Conservation (phyloP, 768 basidiomycete species). For the Clavaria fumosa region DNA sequence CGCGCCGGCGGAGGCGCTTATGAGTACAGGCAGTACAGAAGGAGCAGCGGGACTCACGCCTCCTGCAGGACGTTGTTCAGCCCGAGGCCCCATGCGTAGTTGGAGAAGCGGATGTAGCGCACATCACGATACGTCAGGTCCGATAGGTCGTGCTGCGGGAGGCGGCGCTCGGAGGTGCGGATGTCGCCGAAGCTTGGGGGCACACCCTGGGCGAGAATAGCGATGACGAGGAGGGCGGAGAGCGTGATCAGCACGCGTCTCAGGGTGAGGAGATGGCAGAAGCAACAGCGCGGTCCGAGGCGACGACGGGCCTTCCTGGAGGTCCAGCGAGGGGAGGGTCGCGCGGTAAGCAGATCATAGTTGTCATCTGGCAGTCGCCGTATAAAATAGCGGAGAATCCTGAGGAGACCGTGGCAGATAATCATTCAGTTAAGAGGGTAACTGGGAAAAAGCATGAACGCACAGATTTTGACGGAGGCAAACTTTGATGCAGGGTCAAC, state of each 20-base stretch:
- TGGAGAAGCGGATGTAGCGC: conserved; percentile 34
- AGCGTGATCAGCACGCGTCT: conserved; percentile 17
- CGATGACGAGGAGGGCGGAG: conserved; percentile 15
- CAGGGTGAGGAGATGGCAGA: conserved; percentile 16
- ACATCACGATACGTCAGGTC: conserved; percentile 9
- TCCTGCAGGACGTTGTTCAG: conserved; percentile 50
- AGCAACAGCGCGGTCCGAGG: too few relatives aligned
- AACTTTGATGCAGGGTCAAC: too few relatives aligned
- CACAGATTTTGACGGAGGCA: too few relatives aligned
- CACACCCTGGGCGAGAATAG: conserved; percentile 22
- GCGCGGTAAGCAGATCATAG: too few relatives aligned
- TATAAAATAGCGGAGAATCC: too few relatives aligned
- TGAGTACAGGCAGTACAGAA: not conserved
- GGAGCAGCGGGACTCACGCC: conserved; percentile 25
- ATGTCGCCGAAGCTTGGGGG: conserved; percentile 26
- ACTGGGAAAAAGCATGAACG: too few relatives aligned
- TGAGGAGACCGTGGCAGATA: too few relatives aligned
- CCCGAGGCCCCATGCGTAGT: conserved; percentile 44
- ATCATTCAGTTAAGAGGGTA: too few relatives aligned
- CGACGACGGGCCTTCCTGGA: too few relatives aligned
- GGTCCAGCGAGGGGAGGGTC: too few relatives aligned
- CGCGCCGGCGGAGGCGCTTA: not conserved
- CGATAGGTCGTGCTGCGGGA: conserved; percentile 24
- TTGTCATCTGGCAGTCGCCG: too few relatives aligned
- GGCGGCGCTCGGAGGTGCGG: conserved; percentile 19